These are phyloP conservation scores for Domatiomyces globalis DNA, from an alignment of 2,329 filamentous ascomycete species.

Conservation along the genomic window DNA sequence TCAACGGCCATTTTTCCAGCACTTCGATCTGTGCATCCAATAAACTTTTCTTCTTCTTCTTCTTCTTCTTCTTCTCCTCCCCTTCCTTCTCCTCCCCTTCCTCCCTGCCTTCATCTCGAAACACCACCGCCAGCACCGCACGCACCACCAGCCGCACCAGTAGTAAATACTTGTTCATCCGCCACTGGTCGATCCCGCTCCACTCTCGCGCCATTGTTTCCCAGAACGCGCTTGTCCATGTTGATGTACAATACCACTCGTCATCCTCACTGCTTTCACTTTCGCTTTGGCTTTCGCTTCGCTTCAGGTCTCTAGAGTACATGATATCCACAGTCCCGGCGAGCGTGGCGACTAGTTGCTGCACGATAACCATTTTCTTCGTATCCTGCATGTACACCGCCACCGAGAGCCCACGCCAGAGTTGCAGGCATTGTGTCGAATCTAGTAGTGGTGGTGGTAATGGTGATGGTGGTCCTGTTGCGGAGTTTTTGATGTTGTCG, in stretches of 20 bases:
- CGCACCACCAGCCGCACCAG: conserved; percentile 51
- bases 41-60: conserved; percentile 6
- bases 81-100: conserved; percentile 13
- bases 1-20: conserved; percentile 26
- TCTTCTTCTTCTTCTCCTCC: conserved; percentile 13
- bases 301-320: conserved; percentile 2
- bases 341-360: conserved; percentile 13
- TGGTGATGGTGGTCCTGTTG: not conserved
- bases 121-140: conserved; percentile 10
- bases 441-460: conserved; percentile 6
- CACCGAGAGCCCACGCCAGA: conserved; percentile 18
- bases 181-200: conserved; percentile 55
- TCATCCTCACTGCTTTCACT: not conserved
- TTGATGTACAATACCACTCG: conserved; percentile 6
- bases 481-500: conserved; percentile 1
- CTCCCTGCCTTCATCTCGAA: conserved; percentile 17
- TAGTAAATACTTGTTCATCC: conserved; percentile 86
- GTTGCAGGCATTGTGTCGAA: conserved; percentile 14
- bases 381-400: conserved; percentile 19
- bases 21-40: conserved; percentile 14
- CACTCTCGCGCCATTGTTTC: conserved; percentile 55
- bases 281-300: conserved; percentile 1
- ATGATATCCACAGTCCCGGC: conserved; percentile 9
- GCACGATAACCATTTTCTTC: conserved; percentile 14
- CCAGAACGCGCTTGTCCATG: conserved; percentile 45